Base-by-base conservation (phyloP, 2,329 filamentous ascomycete species). In the Sporothrix brasiliensis region DNA sequence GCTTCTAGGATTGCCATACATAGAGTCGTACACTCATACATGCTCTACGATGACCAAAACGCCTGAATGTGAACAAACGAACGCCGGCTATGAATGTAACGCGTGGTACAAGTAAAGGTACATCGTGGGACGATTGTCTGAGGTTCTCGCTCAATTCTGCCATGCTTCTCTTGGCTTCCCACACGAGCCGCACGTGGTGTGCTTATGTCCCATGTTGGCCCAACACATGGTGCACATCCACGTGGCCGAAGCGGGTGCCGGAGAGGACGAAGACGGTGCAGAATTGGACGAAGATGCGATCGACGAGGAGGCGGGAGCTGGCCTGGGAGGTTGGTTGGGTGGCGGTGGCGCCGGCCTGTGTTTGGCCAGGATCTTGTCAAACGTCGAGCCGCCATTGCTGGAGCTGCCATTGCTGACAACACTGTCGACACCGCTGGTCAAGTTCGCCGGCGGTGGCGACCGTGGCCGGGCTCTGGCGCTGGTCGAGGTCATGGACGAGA, bases 161-260 rank as follows among this genome's bases (percentile, higher is more conserved):
- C 72, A 71, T n/a, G 7, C 47, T 13, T 83, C 80, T 77, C 87
- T 88, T 78, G 88, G 82, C 73, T 78, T 81, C 2, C 85, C 85
- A 75, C 87, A 89, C 3, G 80, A 77, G 21, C 82, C 83, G 73
- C 87, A 88, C 30, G 83, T 85, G 86, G 86, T 88, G 84, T 85
- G 88, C 73, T 83, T 80, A 58, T 80, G 78, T 70, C 87, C 84
- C 79, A 87, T 85, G 34, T 79, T 76, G 2, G 80, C 84, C 10
- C 81, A 82, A 73, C 87, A 89, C 69, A 81, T 80, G 19, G 80
- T 81, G 73, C 87, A 89, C 44, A 79, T 79, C 87, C 86, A 89
- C 44, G 60, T 68, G 52, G 70, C 24, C 1, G 67, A 34, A 6
- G 14, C 34, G 5, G 53, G 30, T 16, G 53, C 30, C 5, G 56